A percentile compares a stretch with the other conserved stretches of the same genome.
Conservation (phyloP, 805 yeast genomes). For the Helenozyma baotianmanensis region DNA sequence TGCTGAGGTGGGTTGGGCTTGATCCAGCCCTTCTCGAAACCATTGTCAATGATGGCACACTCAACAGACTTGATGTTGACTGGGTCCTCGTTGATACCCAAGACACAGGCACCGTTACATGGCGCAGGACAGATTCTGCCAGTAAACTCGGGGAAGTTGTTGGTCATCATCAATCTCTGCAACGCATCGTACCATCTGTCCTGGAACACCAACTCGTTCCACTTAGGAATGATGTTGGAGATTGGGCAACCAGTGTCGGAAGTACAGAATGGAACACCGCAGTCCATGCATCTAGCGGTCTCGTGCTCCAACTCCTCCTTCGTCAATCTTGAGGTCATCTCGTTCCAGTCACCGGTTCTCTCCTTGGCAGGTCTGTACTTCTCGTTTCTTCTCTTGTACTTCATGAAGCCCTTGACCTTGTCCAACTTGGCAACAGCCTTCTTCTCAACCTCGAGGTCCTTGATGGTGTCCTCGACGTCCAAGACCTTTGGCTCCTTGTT, state of each 20-base stretch:
- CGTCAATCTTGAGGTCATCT: slow-evolving; percentile 72
- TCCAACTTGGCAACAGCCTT: slow-evolving; percentile 63
- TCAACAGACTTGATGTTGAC: slow-evolving; percentile 96
- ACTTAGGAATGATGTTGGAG: slow-evolving; percentile 94
- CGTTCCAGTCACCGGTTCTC: slow-evolving; percentile 89
- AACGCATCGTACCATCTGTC: slow-evolving; percentile 94
- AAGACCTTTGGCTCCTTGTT: slow-evolving; percentile 72
- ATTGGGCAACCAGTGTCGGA: slow-evolving; percentile 98
- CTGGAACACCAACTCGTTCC: slow-evolving; percentile 94
- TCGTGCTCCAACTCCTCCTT: slow-evolving; percentile 85
- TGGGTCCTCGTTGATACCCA: slow-evolving; percentile 90
- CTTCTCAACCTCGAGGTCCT: slow-evolving; percentile 61
- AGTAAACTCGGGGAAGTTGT: slow-evolving; percentile 97
- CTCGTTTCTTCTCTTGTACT: slow-evolving; percentile 85
- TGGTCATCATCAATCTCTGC: slow-evolving; percentile 88
- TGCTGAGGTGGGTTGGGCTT: slow-evolving; percentile 70
- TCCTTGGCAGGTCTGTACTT: slow-evolving; percentile 72
- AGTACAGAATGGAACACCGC: slow-evolving; percentile 99
- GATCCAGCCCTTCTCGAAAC: slow-evolving; percentile 96
- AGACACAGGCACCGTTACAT: slow-evolving; percentile 91
- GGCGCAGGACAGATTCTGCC: slow-evolving; percentile 99
- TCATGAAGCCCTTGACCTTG: slow-evolving; percentile 86
- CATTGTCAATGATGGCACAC: slow-evolving; percentile 93
- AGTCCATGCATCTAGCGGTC: slow-evolving; percentile 98
- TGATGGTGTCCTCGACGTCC: slow-evolving; percentile 86